Evolutionary conservation across 2,329 filamentous ascomycete genomes (phyloP).

Genomic region (Phyllosticta citribraziliensis): DNA sequence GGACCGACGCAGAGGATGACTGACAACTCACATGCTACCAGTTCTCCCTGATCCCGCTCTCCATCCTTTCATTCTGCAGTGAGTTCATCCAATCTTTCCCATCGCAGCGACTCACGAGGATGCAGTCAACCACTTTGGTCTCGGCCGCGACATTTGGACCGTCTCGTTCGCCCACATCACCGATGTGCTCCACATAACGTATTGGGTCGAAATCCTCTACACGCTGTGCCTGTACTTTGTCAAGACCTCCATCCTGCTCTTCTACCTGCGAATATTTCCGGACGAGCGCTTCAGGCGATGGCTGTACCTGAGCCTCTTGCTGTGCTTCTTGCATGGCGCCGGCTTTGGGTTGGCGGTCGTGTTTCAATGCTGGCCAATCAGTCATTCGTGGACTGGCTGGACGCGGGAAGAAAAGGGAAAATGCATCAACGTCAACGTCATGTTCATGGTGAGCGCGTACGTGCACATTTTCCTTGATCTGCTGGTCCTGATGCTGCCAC

Average conservation of each 20-base stretch:
- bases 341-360: slow-evolving; percentile 15
- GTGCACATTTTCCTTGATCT: slow-evolving; percentile 25
- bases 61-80: slow-evolving; percentile 15
- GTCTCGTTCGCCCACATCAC: slow-evolving; percentile 34
- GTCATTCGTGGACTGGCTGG: slow-evolving; percentile 24
- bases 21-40: slow-evolving; percentile 3
- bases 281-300: slow-evolving; percentile 15
- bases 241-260: slow-evolving; percentile 23
- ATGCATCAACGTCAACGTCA: slow-evolving; percentile 27
- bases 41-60: slow-evolving; percentile 18
- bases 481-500: slow-evolving; percentile 21
- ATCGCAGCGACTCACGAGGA: background rate
- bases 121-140: slow-evolving; percentile 27
- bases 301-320: slow-evolving; percentile 20
- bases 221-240: slow-evolving; percentile 19
- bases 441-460: slow-evolving; percentile 22
- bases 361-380: slow-evolving; percentile 27
- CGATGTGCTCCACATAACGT: slow-evolving; percentile 28
- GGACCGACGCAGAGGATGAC: background rate
- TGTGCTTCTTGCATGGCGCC: slow-evolving; percentile 16
- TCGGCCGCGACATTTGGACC: slow-evolving; percentile 45
- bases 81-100: background rate
- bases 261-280: slow-evolving; percentile 25
- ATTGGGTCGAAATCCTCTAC: slow-evolving; percentile 25
- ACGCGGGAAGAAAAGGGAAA: slow-evolving; percentile 20